Evolutionary conservation across 768 basidiomycete genomes (phyloP).

Genomic region (Suillus spraguei): DNA sequence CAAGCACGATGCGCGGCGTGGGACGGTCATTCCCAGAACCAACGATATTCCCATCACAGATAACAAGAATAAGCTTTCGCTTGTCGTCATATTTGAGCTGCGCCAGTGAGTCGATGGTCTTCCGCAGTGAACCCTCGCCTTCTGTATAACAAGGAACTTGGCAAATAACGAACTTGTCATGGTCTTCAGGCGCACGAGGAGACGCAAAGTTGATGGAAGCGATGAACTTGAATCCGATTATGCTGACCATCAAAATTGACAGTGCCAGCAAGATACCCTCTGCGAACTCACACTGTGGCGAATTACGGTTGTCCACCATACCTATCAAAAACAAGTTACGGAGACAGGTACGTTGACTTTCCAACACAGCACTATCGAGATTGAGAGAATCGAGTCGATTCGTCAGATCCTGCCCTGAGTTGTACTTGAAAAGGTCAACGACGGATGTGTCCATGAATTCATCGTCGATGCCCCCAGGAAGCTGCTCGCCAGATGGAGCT

Average conservation of each 20-base stretch:
- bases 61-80: slow-evolving; percentile 88
- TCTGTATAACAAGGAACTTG: slow-evolving; percentile 99
- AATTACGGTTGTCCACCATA: slow-evolving; percentile 89
- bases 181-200: slow-evolving; percentile 85
- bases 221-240: slow-evolving; percentile 96
- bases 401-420: slow-evolving; percentile 80
- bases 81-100: slow-evolving; percentile 98
- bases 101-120: slow-evolving; percentile 92
- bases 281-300: slow-evolving; percentile 89
- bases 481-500: slow-evolving; percentile 50
- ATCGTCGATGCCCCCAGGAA: slow-evolving; percentile 42
- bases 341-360: slow-evolving; percentile 82
- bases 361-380: slow-evolving; percentile 61
- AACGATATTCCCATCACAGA: slow-evolving; percentile 98
- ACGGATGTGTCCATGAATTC: slow-evolving; percentile 76
- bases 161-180: slow-evolving; percentile 97
- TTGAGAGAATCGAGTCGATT: slow-evolving; percentile 65
- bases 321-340: slow-evolving; percentile 93
- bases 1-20: slow-evolving; percentile 94
- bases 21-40: slow-evolving; percentile 96
- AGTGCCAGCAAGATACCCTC: slow-evolving; percentile 89
- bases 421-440: slow-evolving; percentile 73
- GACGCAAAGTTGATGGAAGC: slow-evolving; percentile 85
- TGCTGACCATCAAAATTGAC: slow-evolving; percentile 89
- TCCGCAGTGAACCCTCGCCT: slow-evolving; percentile 81